Evolutionary conservation across 2,329 filamentous ascomycete species (phyloP), one percentile per base, ranked within the genome.

Genomic region (Scedosporium apiospermum): DNA sequence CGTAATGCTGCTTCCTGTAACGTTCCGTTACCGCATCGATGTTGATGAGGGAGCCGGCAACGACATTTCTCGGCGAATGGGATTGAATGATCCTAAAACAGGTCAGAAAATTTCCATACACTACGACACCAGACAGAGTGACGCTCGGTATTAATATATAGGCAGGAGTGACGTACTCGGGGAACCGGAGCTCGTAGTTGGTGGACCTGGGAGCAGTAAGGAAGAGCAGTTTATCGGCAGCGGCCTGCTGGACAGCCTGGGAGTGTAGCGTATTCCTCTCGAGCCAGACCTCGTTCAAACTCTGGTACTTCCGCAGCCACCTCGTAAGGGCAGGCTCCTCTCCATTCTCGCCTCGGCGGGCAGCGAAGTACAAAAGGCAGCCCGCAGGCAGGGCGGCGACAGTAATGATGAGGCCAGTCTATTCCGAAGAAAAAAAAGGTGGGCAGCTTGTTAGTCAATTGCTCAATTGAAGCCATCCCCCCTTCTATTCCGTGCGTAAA

Each of bases 21-120:
- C 85, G 83, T 70, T 80, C 82, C 16, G 83, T 77, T 30, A 85
- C 76, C 67, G 82, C 74, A 70, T 84, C 81, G 57, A 86, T 71
- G 71, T 82, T 82, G 66, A 76, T 71, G 65, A 77, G 74, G 67
- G 82, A 80, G 49, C 83, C 83, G 30, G 83, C 82, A 27, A 80
- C 80, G 18, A 85, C 76, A 71, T 82, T 84, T 70, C 76, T 77
- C 21, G 76, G 75, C 21, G 79, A 78, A 65, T 81, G 78, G n/a
- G 77, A 75, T 67, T 78, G 72, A 62, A 86, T 72, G 23, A 79
- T 73, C 70, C 82, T 85, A 63, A 64, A 64, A 4, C 18, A 60
- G 60, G 49, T 44, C 9, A 27, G 58, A 60, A 27, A 26, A 53
- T 16, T 51, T 34, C 21, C 18, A 60, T 49, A 16, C 23, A 26